A percentile compares a stretch with the other conserved stretches of the same genome.
phyloP scores from a whole-genome alignment of 1,139 yeast species.

The Hyphopichia wangnamkhiaoensis region DNA sequence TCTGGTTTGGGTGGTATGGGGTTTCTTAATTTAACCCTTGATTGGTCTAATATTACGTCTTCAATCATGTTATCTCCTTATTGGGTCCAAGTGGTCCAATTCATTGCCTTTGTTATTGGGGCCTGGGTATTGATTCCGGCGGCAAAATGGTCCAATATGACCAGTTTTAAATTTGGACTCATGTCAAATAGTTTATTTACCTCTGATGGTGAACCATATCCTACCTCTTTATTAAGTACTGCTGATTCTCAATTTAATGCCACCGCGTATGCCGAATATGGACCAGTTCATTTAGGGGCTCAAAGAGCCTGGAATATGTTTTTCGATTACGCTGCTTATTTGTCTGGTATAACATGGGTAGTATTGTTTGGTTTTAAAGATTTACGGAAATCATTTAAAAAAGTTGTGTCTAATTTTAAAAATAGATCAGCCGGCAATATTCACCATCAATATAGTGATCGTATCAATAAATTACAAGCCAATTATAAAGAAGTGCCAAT shows the following conservation, averaged over 20 bases:
- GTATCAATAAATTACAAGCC: conserved; percentile 33
- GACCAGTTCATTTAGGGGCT: conserved; percentile 33
- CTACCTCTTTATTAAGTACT: conserved; percentile 24
- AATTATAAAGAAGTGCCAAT: conserved; percentile 34
- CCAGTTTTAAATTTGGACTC: conserved; percentile 20
- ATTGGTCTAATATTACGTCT: conserved; percentile 38
- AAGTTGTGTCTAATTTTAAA: conserved; percentile 10
- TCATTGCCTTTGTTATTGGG: conserved; percentile 26
- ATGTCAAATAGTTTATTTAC: conserved; percentile 30
- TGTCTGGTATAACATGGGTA: conserved; percentile 40
- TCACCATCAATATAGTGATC: conserved; percentile 20
- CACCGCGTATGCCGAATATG: conserved; percentile 28
- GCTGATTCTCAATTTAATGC: conserved; percentile 23
- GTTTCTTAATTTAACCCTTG: conserved; percentile 29
- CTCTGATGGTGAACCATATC: conserved; percentile 24
- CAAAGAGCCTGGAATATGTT: conserved; percentile 43
- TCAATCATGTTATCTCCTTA: conserved; percentile 33
- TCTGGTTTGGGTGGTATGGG: conserved; percentile 38
- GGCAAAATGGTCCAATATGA: conserved; percentile 27
- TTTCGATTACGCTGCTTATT: conserved; percentile 43
- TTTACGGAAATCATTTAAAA: conserved; percentile 10
- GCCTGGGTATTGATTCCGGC: conserved; percentile 34
- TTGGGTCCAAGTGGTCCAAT: conserved; percentile 33
- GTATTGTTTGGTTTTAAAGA: conserved; percentile 24
- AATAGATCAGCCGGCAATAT: conserved; percentile 8